Evolutionary conservation across 371 early-diverging fungal species (phyloP), one percentile per base, ranked within the genome.

Genomic region (Homolaphlyctis polyrhiza): DNA sequence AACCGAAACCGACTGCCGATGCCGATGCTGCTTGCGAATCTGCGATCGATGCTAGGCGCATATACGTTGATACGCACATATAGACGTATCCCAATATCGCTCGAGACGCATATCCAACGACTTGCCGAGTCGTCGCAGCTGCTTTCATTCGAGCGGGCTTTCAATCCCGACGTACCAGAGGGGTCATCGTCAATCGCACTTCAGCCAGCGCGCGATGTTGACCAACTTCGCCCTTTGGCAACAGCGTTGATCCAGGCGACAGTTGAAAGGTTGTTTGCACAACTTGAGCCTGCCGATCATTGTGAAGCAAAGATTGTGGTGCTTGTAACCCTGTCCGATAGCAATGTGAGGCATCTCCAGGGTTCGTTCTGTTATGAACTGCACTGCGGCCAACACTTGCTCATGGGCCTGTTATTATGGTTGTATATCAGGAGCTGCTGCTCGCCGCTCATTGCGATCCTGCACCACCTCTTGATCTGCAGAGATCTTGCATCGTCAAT

Each of bases 291-390:
- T n/a, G n/a, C n/a, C n/a, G n/a, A n/a, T n/a, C n/a, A n/a, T n/a
- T n/a, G n/a, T n/a, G 62, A 62, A 27, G 51, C 57, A 16, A 54
- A 54, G 39, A 51, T 54, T 1, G 45, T n/a, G 16, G 62, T 33
- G 14, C 25, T 62, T 27, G 62, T 54, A 8, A 47, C 51, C 13
- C 55, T 55, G 21, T n/a, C 55, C 33, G 27, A 51, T 11, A 52
- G 28, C 39, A 35, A 32, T 18, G 49, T 1, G 34, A 11, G 29
- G 57, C n/a, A n/a, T 39, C 6, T 13, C 6, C 23, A 5, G 14
- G 6, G 36, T 8, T 1, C 23, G 48, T 35, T 21, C 50, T 60
- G 60, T 45, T 45, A 39, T 45, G 33, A 23, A 60, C 32, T 60
- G n/a, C 50, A 23, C 39, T 45, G 23, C 23, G 18, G 45, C 16